Evolutionary conservation across 768 basidiomycete species (phyloP), one percentile per base, ranked within the genome.

Genomic region (Suillus subalutaceus): DNA sequence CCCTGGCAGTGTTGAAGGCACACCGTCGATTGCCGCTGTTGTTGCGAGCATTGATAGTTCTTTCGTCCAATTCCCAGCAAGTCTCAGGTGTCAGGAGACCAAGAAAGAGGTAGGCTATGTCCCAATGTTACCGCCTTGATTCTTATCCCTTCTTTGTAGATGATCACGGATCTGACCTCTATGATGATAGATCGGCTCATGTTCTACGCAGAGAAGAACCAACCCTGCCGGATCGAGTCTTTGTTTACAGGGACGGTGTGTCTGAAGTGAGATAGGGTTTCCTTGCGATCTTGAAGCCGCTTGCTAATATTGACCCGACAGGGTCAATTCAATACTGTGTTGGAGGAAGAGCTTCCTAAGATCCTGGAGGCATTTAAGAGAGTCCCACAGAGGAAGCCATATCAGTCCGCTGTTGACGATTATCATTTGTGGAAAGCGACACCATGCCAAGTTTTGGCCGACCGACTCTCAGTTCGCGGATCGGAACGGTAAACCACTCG

Each of bases 11-110:
- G 73, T 80, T 63, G 82, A 82, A 4, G 93, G 93, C 2, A 89
- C 92, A 2, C 93, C 93, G 3, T 93, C 91, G 0, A 90, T 95
- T 53, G 91, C 91, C 0, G 93, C 92, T 0, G 89, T 94, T 13
- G 93, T 94, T 3, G 93, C 90, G 0, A 94, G 87, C 66, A 79
- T 88, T 0, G 92, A 94, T 71, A 78, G 80, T 32, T 76, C 80
- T 3, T 93, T 92, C 69, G 89, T 87, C 0, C 91, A 93, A 67
- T 94, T 88, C 76, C 93, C 93, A 0, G 91, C 88, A 0, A 91
- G 90, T 69, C 60, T 95, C 68, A 74, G 85, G 37, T 82, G 92
- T 16, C 93, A 95, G 71, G 76, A 84, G 72, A 70, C 70, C 13
- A 73, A 57, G 58, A 68, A 72, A 44, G 76, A 77, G 70, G 76